phyloP scores from a whole-genome alignment of 1,284 basidiomycete species.

The Cerrena zonata region DNA sequence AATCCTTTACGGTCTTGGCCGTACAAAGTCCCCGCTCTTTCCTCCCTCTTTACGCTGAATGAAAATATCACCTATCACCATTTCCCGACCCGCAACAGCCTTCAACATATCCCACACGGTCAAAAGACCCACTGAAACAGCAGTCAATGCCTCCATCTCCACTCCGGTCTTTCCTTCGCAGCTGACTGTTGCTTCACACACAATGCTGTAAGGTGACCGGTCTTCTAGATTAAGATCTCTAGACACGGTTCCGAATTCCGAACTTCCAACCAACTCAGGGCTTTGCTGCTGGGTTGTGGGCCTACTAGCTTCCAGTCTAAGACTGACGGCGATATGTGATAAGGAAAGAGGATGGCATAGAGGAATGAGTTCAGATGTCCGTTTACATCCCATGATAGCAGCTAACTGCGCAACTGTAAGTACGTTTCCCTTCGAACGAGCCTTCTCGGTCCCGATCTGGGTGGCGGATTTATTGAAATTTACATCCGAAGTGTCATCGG shows the following conservation, averaged over 20 bases:
- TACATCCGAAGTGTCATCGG: slow-evolving; percentile 16
- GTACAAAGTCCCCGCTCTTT: slow-evolving; percentile 60
- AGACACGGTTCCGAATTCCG: slow-evolving; percentile 9
- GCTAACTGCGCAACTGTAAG: slow-evolving; percentile 76
- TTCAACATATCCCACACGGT: slow-evolving; percentile 93
- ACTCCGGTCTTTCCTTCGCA: slow-evolving; percentile 82
- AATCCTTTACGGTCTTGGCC: slow-evolving; percentile 7
- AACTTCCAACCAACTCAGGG: slow-evolving; percentile 5
- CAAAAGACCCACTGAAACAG: slow-evolving; percentile 71
- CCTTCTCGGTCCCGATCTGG: slow-evolving; percentile 41
- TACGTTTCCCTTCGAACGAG: slow-evolving; percentile 67
- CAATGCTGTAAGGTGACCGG: slow-evolving; percentile 41
- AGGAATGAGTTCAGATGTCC: slow-evolving; percentile 77
- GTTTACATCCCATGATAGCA: slow-evolving; percentile 82
- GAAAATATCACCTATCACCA: slow-evolving; percentile 66
- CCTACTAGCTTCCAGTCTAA: slow-evolving; percentile 40
- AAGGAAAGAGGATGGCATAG: slow-evolving; percentile 78
- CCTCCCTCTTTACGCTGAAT: slow-evolving; percentile 73
- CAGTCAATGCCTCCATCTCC: slow-evolving; percentile 91
- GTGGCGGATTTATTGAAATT: background rate
- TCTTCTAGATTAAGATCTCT: background rate
- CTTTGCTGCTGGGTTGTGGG: background rate
- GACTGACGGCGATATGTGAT: slow-evolving; percentile 59
- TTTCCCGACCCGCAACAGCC: slow-evolving; percentile 78
- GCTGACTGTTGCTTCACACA: slow-evolving; percentile 62